These are phyloP conservation scores for Penicillium paradoxum DNA, from an alignment of 495 filamentous ascomycete species.

Conservation along the genomic window DNA sequence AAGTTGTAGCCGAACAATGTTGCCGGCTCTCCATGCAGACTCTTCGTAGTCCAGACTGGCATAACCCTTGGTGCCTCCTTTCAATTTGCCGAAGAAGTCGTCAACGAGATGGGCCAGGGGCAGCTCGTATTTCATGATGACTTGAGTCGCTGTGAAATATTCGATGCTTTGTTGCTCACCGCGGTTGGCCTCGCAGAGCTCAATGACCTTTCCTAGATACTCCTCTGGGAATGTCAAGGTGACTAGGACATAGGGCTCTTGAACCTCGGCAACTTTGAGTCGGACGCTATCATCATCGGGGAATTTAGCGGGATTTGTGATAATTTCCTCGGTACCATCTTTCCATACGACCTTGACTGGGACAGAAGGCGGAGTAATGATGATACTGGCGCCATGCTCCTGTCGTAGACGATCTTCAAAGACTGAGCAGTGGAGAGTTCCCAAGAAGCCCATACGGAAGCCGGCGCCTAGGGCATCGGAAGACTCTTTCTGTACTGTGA, in stretches of 20 bases:
- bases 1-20: constrained; percentile 84
- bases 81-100: constrained; percentile 96
- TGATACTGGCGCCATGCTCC: constrained; percentile 91
- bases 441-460: constrained; percentile 92
- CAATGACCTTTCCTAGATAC: constrained; percentile 88
- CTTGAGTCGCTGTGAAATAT: constrained; percentile 91
- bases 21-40: constrained; percentile 74
- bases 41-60: constrained; percentile 95
- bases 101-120: constrained; percentile 87
- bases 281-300: constrained; percentile 65
- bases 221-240: constrained; percentile 93
- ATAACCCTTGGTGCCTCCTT: constrained; percentile 77
- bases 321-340: constrained; percentile 65
- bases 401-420: constrained; percentile 96
- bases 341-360: constrained; percentile 79
- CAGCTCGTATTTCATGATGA: constrained; percentile 89
- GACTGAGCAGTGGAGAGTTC: constrained; percentile 93
- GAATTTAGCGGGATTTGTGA: constrained; percentile 82
- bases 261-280: constrained; percentile 56
- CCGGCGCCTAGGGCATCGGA: constrained; percentile 91
- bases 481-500: constrained; percentile 87
- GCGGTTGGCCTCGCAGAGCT: constrained; percentile 86
- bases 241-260: constrained; percentile 80
- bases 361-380: constrained; percentile 94
- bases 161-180: constrained; percentile 79